Base-by-base conservation (phyloP, 2,329 filamentous ascomycete genomes). In the Venturia oleaginea region DNA sequence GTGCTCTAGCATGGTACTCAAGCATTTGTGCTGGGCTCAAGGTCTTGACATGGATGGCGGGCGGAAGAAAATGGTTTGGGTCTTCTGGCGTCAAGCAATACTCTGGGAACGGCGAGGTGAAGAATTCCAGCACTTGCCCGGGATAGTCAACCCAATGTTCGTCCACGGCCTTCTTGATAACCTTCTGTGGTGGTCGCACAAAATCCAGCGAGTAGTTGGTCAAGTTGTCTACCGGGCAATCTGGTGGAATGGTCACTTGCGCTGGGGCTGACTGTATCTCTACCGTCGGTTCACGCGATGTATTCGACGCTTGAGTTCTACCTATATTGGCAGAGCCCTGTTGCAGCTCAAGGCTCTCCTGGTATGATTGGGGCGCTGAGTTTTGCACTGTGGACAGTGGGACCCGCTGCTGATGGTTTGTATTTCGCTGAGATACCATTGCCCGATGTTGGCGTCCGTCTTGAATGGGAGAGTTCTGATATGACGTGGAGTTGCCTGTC, bases 31-130 rank as follows among this genome's bases (percentile, higher is more conserved):
- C 51, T 34, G 51, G 51, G 30, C 51, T 57, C 51, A 57, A 11
- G 5, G 17, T 34, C 30, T 57, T 57, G 27, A 32, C 8, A 22
- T 19, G 51, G 27, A 57, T 57, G 17, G 24, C 51, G 27, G 27
- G 5, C 15, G 51, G 51, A 10, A 57, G 51, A 34, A 57, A 57
- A 3, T 57, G 11, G 3, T 34, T 34, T 4, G 51, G 51, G 27
- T 57, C 30, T 15, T 57, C 51, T 15, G 51, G 51, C 7, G 15
- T 30, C 15, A 34, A n/a, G 27, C 51, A 57, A 30, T 57, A 57
- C 22, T 57, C 51, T 57, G 51, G 51, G 51, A 57, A 57, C 24
- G 51, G 51, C 27, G 51, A 57, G 51, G 30, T 57, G 51, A 57
- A 57, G 11, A 57, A 57, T 22, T 57, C 51, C 8, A 7, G 51